Base-by-base conservation (phyloP, 108 stramenopile genomes). In the Pseudonitzschia multistriata region DNA sequence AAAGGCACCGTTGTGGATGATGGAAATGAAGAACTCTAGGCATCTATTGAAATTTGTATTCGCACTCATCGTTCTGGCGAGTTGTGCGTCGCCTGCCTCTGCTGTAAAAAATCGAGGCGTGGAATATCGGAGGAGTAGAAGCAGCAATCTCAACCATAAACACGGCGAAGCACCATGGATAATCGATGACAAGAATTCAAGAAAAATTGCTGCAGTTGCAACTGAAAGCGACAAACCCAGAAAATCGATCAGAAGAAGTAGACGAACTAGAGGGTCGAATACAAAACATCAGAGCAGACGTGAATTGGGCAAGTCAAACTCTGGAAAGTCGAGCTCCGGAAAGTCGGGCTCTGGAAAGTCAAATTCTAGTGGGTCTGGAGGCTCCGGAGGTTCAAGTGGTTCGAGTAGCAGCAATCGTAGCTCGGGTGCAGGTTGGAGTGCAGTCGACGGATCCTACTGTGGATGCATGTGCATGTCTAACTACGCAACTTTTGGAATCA, bases 401-500 rank as follows among this genome's bases (percentile, higher is more conserved):
- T 45, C 40, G 13, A 24, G 42, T 25, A 22, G 62, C 8, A 33
- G 22, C 15, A 15, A 24, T 52, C 24, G 24, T 52, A 8, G 21
- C n/a, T 33, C 29, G 7, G 31, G 31, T n/a, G 33, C 28, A 30
- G 57, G 57, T 21, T 59, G 31, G 29, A 59, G 31, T 59, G 33
- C 57, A 6, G 28, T 14, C 17, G 57, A 59, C n/a, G 57, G 57
- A 59, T 33, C 57, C 13, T 59, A 59, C 33, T 59, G 57, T n/a
- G 57, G 57, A 11, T 59, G 57, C 33, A 31, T 59, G 31, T 59
- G 57, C 34, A 33, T 33, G 29, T 33, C 29, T 13, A 29, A n/a
- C 31, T 37, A 59, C 34, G 29, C 34, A 36, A 33, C 25, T n/a
- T 35, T 2, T 14, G 57, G 57, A 36, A 30, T 35, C 31, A 21